Percentiles rank a stretch among this genome's conserved stretches.
phyloP scores from a whole-genome alignment of 495 filamentous ascomycete genomes.

The Tuber aestivum region DNA sequence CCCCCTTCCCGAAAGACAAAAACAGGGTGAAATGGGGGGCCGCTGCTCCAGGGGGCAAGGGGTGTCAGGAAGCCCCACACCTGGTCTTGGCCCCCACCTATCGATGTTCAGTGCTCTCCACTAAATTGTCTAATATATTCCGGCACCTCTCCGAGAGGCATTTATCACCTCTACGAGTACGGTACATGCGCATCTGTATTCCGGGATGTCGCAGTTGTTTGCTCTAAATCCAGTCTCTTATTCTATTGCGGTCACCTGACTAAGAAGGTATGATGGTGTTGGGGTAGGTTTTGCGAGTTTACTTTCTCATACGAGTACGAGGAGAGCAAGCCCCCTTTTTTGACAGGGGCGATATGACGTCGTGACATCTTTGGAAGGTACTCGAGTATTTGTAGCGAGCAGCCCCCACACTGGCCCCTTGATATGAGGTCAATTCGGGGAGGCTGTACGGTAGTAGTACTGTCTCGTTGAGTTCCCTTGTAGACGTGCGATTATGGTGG shows the following conservation, averaged over 20 bases:
- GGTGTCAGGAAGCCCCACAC: neutral
- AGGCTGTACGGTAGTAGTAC: too few species aligned
- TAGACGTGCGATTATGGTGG: neutral
- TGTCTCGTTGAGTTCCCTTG: neutral
- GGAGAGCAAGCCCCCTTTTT: neutral
- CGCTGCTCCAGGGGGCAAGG: neutral
- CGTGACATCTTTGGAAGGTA: neutral
- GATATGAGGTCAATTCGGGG: neutral
- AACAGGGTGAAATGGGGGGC: neutral
- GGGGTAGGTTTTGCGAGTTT: neutral
- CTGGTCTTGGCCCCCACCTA: neutral
- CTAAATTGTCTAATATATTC: neutral
- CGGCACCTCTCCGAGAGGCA: neutral
- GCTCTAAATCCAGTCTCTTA: neutral
- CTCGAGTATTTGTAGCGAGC: too few species aligned
- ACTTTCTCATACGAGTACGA: neutral
- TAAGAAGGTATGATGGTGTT: neutral
- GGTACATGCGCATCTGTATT: neutral
- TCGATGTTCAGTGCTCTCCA: neutral
- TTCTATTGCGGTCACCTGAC: neutral
- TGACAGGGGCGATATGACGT: neutral
- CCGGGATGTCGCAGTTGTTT: neutral
- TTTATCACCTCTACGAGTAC: neutral
- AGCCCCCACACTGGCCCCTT: neutral
- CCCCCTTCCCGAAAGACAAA: neutral